Evolutionary conservation across 2,329 filamentous ascomycete species (phyloP).

Genomic region (Gliomastix tumulicola): DNA sequence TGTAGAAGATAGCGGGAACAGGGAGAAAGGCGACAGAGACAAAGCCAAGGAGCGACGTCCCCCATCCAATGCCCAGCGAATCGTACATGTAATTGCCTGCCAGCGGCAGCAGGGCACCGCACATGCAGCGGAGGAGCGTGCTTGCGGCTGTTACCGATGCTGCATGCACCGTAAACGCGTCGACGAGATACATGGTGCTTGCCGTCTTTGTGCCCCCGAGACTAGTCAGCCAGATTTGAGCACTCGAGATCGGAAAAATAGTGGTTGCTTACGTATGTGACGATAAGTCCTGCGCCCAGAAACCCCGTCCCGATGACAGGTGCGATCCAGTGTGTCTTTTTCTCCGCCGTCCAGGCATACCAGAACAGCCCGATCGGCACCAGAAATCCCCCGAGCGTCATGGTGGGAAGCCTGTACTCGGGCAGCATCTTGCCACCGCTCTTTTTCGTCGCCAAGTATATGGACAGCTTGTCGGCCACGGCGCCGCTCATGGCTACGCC

Average conservation of each 20-base stretch:
- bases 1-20: background rate
- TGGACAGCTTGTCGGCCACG: constrained; percentile 16
- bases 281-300: too few species aligned
- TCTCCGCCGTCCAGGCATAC: constrained; percentile 2
- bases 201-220: too few species aligned
- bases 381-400: constrained; percentile 1
- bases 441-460: too few species aligned
- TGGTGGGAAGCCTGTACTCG: constrained; percentile 15
- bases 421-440: constrained; percentile 14
- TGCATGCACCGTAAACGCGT: constrained; percentile 29
- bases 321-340: constrained; percentile 2
- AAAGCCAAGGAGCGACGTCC: constrained; percentile 9
- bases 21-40: constrained; percentile 22
- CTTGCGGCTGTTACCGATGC: constrained; percentile 45
- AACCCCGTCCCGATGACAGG: too few species aligned
- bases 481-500: constrained; percentile 32
- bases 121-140: constrained; percentile 40
- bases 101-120: constrained; percentile 9
- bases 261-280: too few species aligned
- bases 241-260: too few species aligned
- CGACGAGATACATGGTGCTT: constrained; percentile 57
- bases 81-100: constrained; percentile 8
- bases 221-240: too few species aligned
- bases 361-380: constrained; percentile 4
- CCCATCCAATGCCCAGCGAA: constrained; percentile 11